Evolutionary conservation across 2,329 filamentous ascomycete genomes (phyloP).

Genomic region (Colletotrichum lentis): DNA sequence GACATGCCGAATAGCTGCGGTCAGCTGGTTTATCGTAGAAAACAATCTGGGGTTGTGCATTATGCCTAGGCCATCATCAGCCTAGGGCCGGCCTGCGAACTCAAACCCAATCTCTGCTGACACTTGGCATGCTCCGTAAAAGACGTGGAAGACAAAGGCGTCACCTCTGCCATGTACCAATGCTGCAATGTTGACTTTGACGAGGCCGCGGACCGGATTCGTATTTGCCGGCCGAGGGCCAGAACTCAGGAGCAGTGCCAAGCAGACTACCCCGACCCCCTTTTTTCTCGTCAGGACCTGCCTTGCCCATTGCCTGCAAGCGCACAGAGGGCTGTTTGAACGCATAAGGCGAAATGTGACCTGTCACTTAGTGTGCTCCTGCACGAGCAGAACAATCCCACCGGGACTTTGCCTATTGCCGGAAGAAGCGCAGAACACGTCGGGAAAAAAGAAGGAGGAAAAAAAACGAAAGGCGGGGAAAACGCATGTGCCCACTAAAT

Average conservation of each 20-base stretch:
- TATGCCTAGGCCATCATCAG: not conserved
- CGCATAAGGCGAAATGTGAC: not conserved
- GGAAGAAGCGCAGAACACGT: not conserved
- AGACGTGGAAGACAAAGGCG: too few species aligned
- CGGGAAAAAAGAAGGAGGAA: too few species aligned
- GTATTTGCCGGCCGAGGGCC: slow-evolving; percentile 27
- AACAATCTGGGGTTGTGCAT: not conserved
- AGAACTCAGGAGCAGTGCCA: slow-evolving; percentile 10
- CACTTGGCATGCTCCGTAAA: not conserved
- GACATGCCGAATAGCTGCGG: not conserved
- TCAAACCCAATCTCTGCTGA: not conserved
- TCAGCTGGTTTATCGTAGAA: not conserved
- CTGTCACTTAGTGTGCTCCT: too few species aligned
- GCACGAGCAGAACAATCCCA: too few species aligned
- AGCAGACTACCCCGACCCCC: slow-evolving; percentile 30
- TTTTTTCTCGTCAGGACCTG: slow-evolving; percentile 19
- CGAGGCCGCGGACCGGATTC: slow-evolving; percentile 4
- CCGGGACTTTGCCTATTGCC: not conserved
- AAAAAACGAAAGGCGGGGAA: slow-evolving; percentile 9
- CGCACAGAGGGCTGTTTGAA: not conserved
- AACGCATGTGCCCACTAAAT: slow-evolving; percentile 24
- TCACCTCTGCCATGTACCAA: too few species aligned
- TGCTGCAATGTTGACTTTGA: not conserved
- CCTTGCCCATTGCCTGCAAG: not conserved
- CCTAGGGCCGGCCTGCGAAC: too few species aligned